A percentile compares a stretch with the other conserved stretches of the same genome.
Evolutionary conservation across 176 grass and related monocot species (phyloP).

Genomic region (Oryza coarctata): DNA sequence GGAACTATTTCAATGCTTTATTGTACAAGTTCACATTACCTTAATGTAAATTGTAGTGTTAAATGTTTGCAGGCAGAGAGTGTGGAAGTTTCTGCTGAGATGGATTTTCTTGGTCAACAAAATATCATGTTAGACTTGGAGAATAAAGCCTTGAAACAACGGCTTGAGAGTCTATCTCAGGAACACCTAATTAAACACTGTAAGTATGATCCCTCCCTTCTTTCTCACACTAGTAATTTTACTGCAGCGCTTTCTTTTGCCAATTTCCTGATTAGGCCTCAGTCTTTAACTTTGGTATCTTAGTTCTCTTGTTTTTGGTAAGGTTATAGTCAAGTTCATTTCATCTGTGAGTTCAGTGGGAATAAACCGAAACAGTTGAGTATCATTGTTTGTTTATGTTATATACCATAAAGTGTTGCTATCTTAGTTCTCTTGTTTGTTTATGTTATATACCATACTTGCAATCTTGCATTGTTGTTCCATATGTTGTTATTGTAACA

Average conservation of each 20-base stretch:
- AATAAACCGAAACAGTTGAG: not conserved
- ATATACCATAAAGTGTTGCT: not conserved
- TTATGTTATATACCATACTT: not conserved
- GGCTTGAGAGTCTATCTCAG: slow-evolving; percentile 80
- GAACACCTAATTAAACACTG: slow-evolving; percentile 83
- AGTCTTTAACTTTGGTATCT: not conserved
- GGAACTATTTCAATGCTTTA: not conserved
- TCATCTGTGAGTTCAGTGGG: not conserved
- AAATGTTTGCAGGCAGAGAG: slow-evolving; percentile 56
- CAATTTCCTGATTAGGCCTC: not conserved
- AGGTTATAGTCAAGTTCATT: not conserved
- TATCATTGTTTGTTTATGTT: not conserved
- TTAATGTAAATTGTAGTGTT: slow-evolving; percentile 13
- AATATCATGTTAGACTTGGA: slow-evolving; percentile 93
- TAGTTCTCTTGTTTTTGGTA: not conserved
- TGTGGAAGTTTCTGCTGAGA: slow-evolving; percentile 72
- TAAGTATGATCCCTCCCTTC: slow-evolving; percentile 33
- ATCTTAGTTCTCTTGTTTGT: too few species aligned
- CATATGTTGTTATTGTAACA: not conserved
- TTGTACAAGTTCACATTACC: not conserved
- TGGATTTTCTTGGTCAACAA: slow-evolving; percentile 82
- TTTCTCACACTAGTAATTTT: not conserved
- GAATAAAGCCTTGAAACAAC: slow-evolving; percentile 84
- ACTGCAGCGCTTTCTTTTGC: not conserved
- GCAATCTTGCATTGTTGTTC: not conserved